Percentiles rank a stretch among this genome's conserved stretches.
phyloP scores from a whole-genome alignment of 225 moss, liverwort and hornwort genomes.

The Neckera pumila region DNA sequence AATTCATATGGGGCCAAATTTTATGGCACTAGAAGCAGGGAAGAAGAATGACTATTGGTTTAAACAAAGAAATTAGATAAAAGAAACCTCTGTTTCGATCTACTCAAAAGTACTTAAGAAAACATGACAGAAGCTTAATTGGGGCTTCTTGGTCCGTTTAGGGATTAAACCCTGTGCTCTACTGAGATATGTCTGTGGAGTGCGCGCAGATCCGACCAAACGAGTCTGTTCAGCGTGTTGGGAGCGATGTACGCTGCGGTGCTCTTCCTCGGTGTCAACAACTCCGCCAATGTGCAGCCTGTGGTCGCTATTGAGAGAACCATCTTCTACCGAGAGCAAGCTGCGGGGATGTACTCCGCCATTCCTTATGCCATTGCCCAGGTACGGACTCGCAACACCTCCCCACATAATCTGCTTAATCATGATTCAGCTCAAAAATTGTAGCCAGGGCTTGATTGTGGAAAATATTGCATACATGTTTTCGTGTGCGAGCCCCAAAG shows the following conservation, averaged over 20 bases:
- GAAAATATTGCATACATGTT: neutral
- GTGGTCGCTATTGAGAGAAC: slow-evolving; percentile 37
- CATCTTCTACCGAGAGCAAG: slow-evolving; percentile 37
- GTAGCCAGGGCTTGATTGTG: too few relatives aligned
- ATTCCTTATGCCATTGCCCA: slow-evolving; percentile 45
- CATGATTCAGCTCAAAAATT: neutral
- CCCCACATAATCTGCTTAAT: neutral
- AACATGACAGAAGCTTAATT: neutral
- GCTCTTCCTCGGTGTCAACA: slow-evolving; percentile 46
- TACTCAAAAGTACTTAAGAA: neutral
- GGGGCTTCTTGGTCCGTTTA: neutral
- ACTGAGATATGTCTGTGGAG: neutral
- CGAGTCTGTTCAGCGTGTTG: slow-evolving; percentile 27
- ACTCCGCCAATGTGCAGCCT: slow-evolving; percentile 41
- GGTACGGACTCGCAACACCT: neutral
- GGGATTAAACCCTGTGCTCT: neutral
- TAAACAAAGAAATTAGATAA: neutral
- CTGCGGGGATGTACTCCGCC: slow-evolving; percentile 49
- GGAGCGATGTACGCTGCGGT: slow-evolving; percentile 46
- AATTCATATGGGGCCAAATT: neutral
- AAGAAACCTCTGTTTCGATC: neutral
- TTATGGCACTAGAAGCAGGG: neutral
- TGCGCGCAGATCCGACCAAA: slow-evolving; percentile 9
- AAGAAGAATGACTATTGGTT: neutral
- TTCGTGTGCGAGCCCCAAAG: neutral